These are phyloP conservation scores for Scutellaria galericulata DNA, from an alignment of 257 asterid genomes.

Conservation along the genomic window DNA sequence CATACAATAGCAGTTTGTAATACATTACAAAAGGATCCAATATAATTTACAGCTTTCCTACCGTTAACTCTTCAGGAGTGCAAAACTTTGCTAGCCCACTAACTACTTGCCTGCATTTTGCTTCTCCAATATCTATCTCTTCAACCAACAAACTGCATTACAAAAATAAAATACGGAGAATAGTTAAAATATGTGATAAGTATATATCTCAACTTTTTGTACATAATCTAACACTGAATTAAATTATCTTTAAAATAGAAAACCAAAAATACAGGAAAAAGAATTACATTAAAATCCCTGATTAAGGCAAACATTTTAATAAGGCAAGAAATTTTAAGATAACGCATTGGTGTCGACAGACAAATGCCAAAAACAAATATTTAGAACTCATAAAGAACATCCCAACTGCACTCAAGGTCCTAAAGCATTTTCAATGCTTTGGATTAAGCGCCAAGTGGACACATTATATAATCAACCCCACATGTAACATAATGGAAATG, in stretches of 20 bases:
- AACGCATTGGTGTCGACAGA: background rate
- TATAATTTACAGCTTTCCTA: conserved; percentile 39
- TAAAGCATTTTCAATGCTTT: conserved; percentile 2
- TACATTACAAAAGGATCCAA: conserved; percentile 11
- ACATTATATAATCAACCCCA: background rate
- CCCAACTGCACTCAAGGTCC: background rate
- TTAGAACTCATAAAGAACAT: background rate
- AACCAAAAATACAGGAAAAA: background rate
- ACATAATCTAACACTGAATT: conserved; percentile 3
- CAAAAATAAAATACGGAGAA: conserved; percentile 29
- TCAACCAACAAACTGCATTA: conserved; percentile 87
- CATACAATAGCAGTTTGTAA: background rate
- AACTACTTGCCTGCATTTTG: conserved; percentile 89
- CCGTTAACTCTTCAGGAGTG: conserved; percentile 86
- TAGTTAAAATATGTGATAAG: conserved; percentile 8
- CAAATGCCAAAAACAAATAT: background rate
- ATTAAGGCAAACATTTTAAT: background rate
- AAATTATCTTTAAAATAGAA: background rate
- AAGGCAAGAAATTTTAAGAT: background rate
- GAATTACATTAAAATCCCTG: background rate
- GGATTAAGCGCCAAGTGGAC: conserved; percentile 5
- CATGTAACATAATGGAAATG: background rate
- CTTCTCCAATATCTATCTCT: conserved; percentile 97
- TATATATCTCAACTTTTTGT: background rate
- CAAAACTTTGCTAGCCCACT: conserved; percentile 93